phyloP scores from a whole-genome alignment of 2,329 filamentous ascomycete species.

The Pseudogymnoascus sp. region DNA sequence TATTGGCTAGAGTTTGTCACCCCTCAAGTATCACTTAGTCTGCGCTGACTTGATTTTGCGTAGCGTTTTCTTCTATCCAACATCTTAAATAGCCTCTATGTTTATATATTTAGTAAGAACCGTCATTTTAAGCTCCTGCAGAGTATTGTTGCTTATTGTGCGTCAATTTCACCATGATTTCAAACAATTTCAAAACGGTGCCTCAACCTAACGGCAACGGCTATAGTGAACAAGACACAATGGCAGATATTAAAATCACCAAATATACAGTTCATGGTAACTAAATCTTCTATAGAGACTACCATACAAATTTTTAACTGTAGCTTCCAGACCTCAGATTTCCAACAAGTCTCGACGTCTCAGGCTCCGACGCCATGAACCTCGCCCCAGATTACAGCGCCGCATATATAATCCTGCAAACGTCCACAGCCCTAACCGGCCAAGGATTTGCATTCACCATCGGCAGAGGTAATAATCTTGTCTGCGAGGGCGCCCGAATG shows the following conservation, averaged over 20 bases:
- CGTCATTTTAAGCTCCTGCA: neutral
- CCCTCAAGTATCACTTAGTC: neutral
- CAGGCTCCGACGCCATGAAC: slow-evolving; percentile 21
- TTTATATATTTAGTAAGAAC: neutral
- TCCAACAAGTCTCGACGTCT: slow-evolving; percentile 18
- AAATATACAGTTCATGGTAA: neutral
- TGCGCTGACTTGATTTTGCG: neutral
- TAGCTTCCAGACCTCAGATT: slow-evolving; percentile 16
- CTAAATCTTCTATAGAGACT: neutral
- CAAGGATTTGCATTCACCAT: slow-evolving; percentile 74
- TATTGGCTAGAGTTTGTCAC: neutral
- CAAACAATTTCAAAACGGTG: neutral
- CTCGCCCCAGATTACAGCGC: slow-evolving; percentile 62
- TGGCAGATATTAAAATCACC: neutral
- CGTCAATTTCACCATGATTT: neutral
- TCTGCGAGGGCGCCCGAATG: slow-evolving; percentile 75
- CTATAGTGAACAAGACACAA: neutral
- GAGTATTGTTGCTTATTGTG: neutral
- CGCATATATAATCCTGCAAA: slow-evolving; percentile 79
- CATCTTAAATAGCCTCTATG: neutral
- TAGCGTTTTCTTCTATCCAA: neutral
- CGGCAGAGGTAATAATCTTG: slow-evolving; percentile 84
- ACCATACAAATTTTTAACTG: neutral
- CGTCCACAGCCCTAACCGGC: slow-evolving; percentile 59
- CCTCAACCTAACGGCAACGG: neutral